A percentile compares a stretch with the other conserved stretches of the same genome.
These are phyloP conservation scores for Mucor plumbeus DNA, from an alignment of 371 early-diverging fungal species.

Conservation along the genomic window DNA sequence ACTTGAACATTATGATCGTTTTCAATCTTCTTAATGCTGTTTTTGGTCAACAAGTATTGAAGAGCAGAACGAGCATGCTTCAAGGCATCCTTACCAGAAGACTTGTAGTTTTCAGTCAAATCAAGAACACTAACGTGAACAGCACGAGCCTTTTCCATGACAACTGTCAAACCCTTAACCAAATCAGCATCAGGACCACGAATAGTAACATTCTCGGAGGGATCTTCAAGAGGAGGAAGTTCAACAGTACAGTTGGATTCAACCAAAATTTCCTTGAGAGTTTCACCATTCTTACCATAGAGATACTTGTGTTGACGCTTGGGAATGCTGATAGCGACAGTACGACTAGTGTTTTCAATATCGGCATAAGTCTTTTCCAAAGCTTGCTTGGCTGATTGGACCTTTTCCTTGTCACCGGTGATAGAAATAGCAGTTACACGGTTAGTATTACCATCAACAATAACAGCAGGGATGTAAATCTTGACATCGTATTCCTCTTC, in stretches of 20 bases:
- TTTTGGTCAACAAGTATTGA: conserved; percentile 64
- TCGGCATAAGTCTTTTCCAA: conserved; percentile 64
- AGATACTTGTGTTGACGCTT: conserved; percentile 93
- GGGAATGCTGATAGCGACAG: conserved; percentile 72
- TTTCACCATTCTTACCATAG: conserved; percentile 81
- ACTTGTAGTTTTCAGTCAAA: conserved; percentile 55
- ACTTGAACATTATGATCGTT: conserved; percentile 66
- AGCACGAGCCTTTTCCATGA: conserved; percentile 81
- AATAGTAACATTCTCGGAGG: conserved; percentile 78
- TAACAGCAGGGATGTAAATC: conserved; percentile 78
- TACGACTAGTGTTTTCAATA: conserved; percentile 66
- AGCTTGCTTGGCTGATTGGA: conserved; percentile 64
- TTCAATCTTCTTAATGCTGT: conserved; percentile 69
- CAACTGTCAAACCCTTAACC: conserved; percentile 69
- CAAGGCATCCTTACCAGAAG: conserved; percentile 45
- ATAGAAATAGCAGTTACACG: conserved; percentile 62
- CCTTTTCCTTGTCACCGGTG: conserved; percentile 75
- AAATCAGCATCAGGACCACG: conserved; percentile 80
- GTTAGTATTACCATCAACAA: conserved; percentile 46
- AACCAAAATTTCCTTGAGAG: conserved; percentile 79
- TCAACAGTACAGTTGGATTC: conserved; percentile 84
- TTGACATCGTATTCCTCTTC: conserved; percentile 70
- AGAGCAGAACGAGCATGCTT: conserved; percentile 65
- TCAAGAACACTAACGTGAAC: conserved; percentile 61
- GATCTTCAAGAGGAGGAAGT: conserved; percentile 71